Conservation (phyloP, 805 yeast genomes). For the Nakazawaea ishiwadae region DNA sequence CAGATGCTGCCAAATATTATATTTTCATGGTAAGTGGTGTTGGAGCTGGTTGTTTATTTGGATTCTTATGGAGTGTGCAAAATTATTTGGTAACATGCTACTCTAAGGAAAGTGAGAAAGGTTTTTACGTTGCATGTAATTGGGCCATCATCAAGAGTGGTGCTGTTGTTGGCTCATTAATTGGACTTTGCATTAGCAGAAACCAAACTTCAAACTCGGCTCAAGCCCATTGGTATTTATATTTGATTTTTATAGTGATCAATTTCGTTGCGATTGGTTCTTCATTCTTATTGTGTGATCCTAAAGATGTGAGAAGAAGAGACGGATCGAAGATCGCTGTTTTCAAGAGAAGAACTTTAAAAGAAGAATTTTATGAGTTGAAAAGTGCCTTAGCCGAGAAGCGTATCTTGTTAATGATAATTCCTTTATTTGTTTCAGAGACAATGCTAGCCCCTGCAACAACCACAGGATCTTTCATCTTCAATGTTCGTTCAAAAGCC, state of each 20-base stretch:
- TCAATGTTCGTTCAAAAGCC: conserved; percentile 15
- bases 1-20: conserved; percentile 10
- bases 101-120: conserved; percentile 16
- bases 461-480: conserved; percentile 14
- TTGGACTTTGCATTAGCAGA: conserved; percentile 12
- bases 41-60: conserved; percentile 14
- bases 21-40: conserved; percentile 16
- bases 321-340: conserved; percentile 16
- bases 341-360: conserved; percentile 11
- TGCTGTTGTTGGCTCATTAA: conserved; percentile 16
- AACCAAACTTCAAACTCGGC: conserved; percentile 8
- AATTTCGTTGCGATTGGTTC: conserved; percentile 12
- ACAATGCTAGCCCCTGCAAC: conserved; percentile 15
- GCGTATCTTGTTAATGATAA: conserved; percentile 13
- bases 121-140: conserved; percentile 15
- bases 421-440: conserved; percentile 15
- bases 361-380: conserved; percentile 9
- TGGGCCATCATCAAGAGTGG: conserved; percentile 16
- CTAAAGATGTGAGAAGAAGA: conserved; percentile 13
- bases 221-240: conserved; percentile 15
- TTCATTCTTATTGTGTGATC: conserved; percentile 13
- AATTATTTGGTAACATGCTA: conserved; percentile 16
- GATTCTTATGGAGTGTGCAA: conserved; percentile 17
- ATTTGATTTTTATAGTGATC: conserved; percentile 14
- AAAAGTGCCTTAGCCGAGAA: conserved; percentile 9